Evolutionary conservation across 768 basidiomycete species (phyloP), one percentile per base, ranked within the genome.

Genomic region (Boletus tomentosulus): DNA sequence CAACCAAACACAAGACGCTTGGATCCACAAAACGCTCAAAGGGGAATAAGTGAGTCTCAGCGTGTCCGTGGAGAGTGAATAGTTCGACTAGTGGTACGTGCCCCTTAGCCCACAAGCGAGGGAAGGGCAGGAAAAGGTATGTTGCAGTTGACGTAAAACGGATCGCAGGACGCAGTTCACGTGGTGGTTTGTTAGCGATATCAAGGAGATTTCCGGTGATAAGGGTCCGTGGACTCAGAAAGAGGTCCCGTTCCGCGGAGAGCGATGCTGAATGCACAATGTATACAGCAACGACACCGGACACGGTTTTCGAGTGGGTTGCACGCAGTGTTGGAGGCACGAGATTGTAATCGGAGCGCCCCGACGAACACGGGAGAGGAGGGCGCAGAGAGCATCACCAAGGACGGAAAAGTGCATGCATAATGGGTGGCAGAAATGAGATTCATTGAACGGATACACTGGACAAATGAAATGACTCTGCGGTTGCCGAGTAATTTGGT

Each of bases 31-130:
- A 47, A 45, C 22, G 31, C 55, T 53, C 28, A 49, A 61, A 62
- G 42, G 42, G 58, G 57, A 51, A 56, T 2, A 56, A 39, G 50
- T 46, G 42, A 44, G 13, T 44, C 55, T 55, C 61, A 59, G 57
- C 58, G 57, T 67, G 66, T 57, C 66, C 64, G 66, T 67, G 66
- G 66, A 64, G 62, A 67, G 59, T 27, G 49, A 57, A 47, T 34
- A 51, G 47, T 51, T 50, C 48, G 46, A 59, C 10, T 52, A 46
- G 44, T 54, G 58, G 49, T 49, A 56, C 57, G 34, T 42, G 54
- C 58, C 66, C 60, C 59, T 62, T 62, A 57, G 57, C 61, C 64
- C 65, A 62, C 59, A 68, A 66, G 64, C 66, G 66, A 67, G 53
- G 46, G 24, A 53, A 57, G 58, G 64, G 66, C 66, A 67, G 66